Evolutionary conservation across 257 asterid species (phyloP).

Genomic region (Linaria vulgaris): DNA sequence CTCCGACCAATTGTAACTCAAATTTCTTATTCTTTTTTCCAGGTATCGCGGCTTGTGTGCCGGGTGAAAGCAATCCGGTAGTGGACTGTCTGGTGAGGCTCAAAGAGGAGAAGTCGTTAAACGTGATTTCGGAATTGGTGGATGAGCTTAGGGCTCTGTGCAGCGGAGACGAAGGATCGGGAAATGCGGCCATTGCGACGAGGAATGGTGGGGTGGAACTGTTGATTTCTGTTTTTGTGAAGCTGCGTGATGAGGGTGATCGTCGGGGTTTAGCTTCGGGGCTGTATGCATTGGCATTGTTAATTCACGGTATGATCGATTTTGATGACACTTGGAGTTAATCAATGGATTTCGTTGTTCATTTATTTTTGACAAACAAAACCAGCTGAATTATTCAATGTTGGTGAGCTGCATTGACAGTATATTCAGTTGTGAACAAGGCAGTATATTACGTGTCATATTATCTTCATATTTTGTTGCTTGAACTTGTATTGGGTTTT

Average conservation of each 20-base stretch:
- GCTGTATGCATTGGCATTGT: slow-evolving; percentile 59
- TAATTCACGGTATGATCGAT: slow-evolving; percentile 61
- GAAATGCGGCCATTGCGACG: slow-evolving; percentile 69
- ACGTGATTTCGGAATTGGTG: slow-evolving; percentile 41
- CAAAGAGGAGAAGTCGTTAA: slow-evolving; percentile 36
- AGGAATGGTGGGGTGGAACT: slow-evolving; percentile 72
- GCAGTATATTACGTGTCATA: neutral
- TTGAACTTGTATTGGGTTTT: neutral
- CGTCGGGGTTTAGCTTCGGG: slow-evolving; percentile 52
- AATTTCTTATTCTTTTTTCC: slow-evolving; percentile 6
- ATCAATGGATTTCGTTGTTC: neutral
- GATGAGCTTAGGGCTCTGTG: slow-evolving; percentile 50
- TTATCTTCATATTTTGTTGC: slow-evolving; percentile 12
- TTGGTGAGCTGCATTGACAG: neutral
- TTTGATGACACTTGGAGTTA: neutral
- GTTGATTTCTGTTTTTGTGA: slow-evolving; percentile 46
- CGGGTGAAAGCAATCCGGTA: slow-evolving; percentile 81
- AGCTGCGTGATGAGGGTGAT: slow-evolving; percentile 47
- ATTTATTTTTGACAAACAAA: neutral
- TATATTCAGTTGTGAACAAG: neutral
- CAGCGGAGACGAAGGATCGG: slow-evolving; percentile 46
- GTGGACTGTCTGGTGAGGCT: slow-evolving; percentile 62
- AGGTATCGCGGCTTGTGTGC: slow-evolving; percentile 78
- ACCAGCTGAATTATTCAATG: neutral
- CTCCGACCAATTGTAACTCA: slow-evolving; percentile 7